Evolutionary conservation across 2,329 filamentous ascomycete species (phyloP), one percentile per base, ranked within the genome.

Genomic region (Immersiporthe knoxdaviesiana): DNA sequence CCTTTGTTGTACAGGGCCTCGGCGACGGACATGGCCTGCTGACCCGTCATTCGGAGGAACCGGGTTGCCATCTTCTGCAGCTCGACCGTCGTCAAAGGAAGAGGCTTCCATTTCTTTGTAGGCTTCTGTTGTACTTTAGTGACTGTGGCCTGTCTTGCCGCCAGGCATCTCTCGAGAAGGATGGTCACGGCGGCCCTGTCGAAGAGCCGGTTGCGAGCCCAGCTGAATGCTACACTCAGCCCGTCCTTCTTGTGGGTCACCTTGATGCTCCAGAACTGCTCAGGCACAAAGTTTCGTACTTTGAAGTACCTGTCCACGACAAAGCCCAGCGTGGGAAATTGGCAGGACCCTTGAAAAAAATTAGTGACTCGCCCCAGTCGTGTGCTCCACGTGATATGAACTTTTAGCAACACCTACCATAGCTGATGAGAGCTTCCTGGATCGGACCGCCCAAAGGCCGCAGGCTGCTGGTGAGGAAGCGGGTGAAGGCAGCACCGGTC

Each of bases 281-380:
- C 96, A 0, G 95, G 92, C 0, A 96, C 90, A 78, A 99, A 99
- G 74, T 97, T 97, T 72, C 93, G 90, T 65, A 99, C 96, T 64
- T 92, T 90, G 75, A 97, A 93, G 78, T 98, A 99, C 62, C 95
- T 89, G 79, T 99, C 96, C 8, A 99, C 96, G 1, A 99, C 95
- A 73, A 99, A 99, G 0, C 96, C 96, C 6, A 99, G 84, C 0
- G 96, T 98, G 1, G 96, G 96, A 75, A 99, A 99, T 78, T 99
- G 96, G 74, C 96, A 99, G 4, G 94, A 97, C 18, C 88, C 92
- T 92, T 72, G 24, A 12, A 41, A 1, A 44, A 12, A 16, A 30
- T 62, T 44, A 62, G 35, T 24, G 1, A 27, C 1, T 30, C 21
- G 8, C 8, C 14, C 35, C 35, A 35, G n/a, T 56, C 27, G 27